Base-by-base conservation (phyloP, 208 protist species). In the Balamuthia mandrillaris region DNA sequence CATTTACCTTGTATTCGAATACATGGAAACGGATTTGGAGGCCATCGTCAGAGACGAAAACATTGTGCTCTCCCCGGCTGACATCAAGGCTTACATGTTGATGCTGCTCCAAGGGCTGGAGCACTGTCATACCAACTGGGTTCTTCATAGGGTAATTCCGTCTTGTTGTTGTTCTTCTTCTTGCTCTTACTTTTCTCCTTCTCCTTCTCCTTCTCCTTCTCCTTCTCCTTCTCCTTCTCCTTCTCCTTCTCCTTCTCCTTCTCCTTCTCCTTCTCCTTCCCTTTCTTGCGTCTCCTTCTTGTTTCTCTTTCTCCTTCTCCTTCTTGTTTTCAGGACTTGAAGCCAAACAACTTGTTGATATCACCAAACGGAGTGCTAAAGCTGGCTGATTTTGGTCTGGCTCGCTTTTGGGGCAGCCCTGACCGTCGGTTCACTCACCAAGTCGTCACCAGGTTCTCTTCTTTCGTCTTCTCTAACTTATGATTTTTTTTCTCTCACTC, bases 361-460 rank as follows among this genome's bases (percentile, higher is more conserved):
- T 31, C 27, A 3, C n/a, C 37, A 18, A 79, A 66, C 12, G 87
- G 87, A 0, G 29, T 35, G 21, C 39, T 92, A 12, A 92, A 92
- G 77, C 41, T 93, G 3, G 82, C 63, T 7, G 90, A 93, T 78
- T 93, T 93, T 86, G 90, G 90, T 21, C 86, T 93, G 6, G 86
- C 90, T 9, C 45, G 90, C 2, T 24, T 87, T 24, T 88, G 70
- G 78, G 87, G 77, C 56, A 35, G n/a, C 1, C 52, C 75, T 37
- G 47, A 66, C 75, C 41, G 41, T 5, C 24, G 45, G 16, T 79
- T 94, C 92, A 95, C 95, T 5, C 93, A 96, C 66, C 94, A 97
- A 81, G 94, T 96, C 0, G 91, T 91, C 12, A 95, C 94, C 3
- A 63, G 94, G 45, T 79, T 56, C 7, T 52, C 47, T 52, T 52